Conservation (phyloP, 2,329 filamentous ascomycete genomes). For the Emericellopsis atlantica region DNA sequence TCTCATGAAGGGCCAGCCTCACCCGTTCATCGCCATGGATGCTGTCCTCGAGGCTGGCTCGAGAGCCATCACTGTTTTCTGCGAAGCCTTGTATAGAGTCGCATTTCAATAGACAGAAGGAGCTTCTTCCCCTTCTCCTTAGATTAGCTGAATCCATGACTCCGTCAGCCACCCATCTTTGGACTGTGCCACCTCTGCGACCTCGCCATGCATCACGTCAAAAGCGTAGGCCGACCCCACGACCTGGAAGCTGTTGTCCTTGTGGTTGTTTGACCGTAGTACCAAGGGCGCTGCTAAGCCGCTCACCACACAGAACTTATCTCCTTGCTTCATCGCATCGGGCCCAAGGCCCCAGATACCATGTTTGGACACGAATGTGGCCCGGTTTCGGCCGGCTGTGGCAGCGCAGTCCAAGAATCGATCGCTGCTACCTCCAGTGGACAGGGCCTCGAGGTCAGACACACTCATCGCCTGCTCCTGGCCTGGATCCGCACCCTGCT, state of each 20-base stretch:
- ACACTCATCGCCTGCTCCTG: neutral
- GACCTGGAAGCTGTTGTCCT: neutral
- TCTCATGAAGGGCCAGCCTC: conserved; percentile 12
- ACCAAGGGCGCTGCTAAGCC: neutral
- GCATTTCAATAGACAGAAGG: conserved; percentile 1
- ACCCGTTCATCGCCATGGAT: conserved; percentile 48
- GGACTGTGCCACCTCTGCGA: neutral
- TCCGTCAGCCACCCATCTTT: too few species aligned
- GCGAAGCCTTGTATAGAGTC: conserved; percentile 9
- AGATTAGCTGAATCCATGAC: too few species aligned
- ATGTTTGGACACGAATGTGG: neutral
- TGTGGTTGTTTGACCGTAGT: neutral
- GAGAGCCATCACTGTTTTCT: conserved; percentile 32
- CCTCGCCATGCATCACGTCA: neutral
- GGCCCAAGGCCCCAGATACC: neutral
- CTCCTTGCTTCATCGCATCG: neutral
- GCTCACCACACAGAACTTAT: neutral
- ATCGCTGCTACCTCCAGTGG: neutral
- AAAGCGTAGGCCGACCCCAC: neutral
- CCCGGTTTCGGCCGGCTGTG: neutral
- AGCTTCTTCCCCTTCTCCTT: neutral
- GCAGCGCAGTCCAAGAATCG: neutral
- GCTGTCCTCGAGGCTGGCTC: conserved; percentile 36
- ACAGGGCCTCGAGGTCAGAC: neutral
- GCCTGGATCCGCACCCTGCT: too few species aligned